Percentiles rank a stretch among this genome's conserved stretches.
phyloP scores from a whole-genome alignment of 495 filamentous ascomycete species.

The Neurospora sp. region DNA sequence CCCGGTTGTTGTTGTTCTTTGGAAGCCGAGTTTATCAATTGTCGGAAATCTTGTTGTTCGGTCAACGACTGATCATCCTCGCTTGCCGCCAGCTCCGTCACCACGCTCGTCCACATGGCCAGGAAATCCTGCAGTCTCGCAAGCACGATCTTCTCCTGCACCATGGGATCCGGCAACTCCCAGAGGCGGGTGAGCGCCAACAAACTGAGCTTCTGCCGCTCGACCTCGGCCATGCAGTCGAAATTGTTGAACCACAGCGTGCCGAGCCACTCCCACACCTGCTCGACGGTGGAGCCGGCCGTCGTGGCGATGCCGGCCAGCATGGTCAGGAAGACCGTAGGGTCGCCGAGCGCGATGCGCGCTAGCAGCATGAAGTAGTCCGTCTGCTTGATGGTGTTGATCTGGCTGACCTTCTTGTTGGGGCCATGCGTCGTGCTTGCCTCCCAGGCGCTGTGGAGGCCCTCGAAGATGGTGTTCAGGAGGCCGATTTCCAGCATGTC shows the following conservation, averaged over 20 bases:
- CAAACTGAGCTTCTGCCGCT: slow-evolving; percentile 68
- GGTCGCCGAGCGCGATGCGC: slow-evolving; percentile 61
- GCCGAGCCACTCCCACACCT: slow-evolving; percentile 62
- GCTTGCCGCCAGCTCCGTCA: slow-evolving; percentile 28
- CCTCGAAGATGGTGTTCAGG: slow-evolving; percentile 55
- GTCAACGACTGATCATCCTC: slow-evolving; percentile 2
- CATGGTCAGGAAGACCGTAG: slow-evolving; percentile 52
- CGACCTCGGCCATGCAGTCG: slow-evolving; percentile 65
- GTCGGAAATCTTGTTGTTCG: neutral
- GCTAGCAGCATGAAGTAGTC: slow-evolving; percentile 81
- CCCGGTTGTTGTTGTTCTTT: neutral
- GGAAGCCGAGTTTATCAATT: neutral
- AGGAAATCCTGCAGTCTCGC: slow-evolving; percentile 41
- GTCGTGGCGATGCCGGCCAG: slow-evolving; percentile 27
- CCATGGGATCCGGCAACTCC: slow-evolving; percentile 45
- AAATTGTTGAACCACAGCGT: slow-evolving; percentile 84
- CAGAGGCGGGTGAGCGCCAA: slow-evolving; percentile 76
- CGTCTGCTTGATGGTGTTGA: slow-evolving; percentile 61
- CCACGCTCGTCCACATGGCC: slow-evolving; percentile 42
- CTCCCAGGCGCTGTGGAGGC: slow-evolving; percentile 59
- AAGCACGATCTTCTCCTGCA: slow-evolving; percentile 32
- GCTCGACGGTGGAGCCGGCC: slow-evolving; percentile 25
- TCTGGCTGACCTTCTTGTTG: slow-evolving; percentile 46
- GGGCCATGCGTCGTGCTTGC: slow-evolving; percentile 71
- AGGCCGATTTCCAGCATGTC: slow-evolving; percentile 61